These are phyloP conservation scores for Talaromyces islandicus DNA, from an alignment of 2,329 filamentous ascomycete genomes.

Conservation along the genomic window DNA sequence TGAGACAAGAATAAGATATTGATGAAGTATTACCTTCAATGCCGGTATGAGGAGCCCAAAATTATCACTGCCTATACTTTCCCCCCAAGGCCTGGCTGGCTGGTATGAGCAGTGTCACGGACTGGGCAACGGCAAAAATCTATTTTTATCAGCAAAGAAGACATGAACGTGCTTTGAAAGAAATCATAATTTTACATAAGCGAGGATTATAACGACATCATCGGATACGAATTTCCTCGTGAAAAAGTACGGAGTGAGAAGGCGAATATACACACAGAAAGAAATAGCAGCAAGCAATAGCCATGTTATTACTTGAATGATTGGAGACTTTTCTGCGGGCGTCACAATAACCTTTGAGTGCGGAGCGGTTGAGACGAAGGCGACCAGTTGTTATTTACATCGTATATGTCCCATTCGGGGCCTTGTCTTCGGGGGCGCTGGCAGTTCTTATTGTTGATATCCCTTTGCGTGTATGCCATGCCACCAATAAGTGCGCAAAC, in stretches of 20 bases:
- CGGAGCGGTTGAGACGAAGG: too few relatives aligned
- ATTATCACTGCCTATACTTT: background rate
- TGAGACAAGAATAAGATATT: too few relatives aligned
- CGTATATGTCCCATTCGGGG: too few relatives aligned
- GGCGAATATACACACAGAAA: background rate
- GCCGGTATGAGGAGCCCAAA: background rate
- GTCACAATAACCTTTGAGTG: background rate
- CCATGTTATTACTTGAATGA: background rate
- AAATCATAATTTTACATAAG: background rate
- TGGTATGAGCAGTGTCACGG: background rate
- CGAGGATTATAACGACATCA: background rate
- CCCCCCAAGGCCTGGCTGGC: background rate
- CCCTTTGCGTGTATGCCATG: too few relatives aligned
- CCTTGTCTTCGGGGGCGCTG: too few relatives aligned
- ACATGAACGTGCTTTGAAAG: background rate
- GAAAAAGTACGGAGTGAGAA: background rate
- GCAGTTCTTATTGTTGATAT: too few relatives aligned
- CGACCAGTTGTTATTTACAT: too few relatives aligned
- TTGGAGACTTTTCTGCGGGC: background rate
- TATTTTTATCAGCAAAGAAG: background rate
- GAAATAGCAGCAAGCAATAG: background rate
- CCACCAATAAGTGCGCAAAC: too few relatives aligned
- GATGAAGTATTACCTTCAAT: background rate
- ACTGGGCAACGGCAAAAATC: background rate
- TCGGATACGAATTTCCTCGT: background rate